Evolutionary conservation across 2,329 filamentous ascomycete genomes (phyloP).

Genomic region (Emmonsia crescens): DNA sequence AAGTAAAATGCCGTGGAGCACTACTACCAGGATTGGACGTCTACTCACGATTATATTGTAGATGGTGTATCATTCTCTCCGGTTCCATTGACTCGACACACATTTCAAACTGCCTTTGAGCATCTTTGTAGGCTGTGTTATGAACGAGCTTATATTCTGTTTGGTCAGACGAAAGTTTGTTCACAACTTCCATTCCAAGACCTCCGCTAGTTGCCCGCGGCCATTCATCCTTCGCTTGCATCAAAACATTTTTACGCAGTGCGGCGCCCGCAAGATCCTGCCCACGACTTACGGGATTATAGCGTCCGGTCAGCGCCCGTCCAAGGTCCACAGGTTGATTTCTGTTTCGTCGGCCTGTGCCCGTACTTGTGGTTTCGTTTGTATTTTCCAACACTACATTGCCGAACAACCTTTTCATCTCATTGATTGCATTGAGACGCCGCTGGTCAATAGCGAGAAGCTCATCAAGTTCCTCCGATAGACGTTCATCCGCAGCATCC

Average conservation of each 20-base stretch:
- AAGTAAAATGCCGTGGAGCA: background rate
- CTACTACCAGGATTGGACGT: background rate
- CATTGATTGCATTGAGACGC: constrained; percentile 74
- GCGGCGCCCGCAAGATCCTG: constrained; percentile 60
- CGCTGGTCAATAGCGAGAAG: constrained; percentile 55
- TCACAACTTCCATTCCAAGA: constrained; percentile 64
- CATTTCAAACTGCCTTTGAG: constrained; percentile 65
- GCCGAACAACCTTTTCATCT: constrained; percentile 73
- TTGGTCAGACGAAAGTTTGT: constrained; percentile 46
- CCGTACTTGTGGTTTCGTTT: constrained; percentile 41
- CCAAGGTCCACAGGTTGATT: constrained; percentile 41
- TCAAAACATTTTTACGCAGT: constrained; percentile 67
- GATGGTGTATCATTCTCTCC: constrained; percentile 64
- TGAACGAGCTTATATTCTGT: constrained; percentile 71
- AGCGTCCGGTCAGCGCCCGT: constrained; percentile 44
- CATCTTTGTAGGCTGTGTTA: constrained; percentile 58
- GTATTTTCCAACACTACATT: constrained; percentile 49
- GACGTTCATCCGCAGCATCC: background rate
- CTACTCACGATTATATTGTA: constrained; percentile 49
- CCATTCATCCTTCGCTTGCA: constrained; percentile 82
- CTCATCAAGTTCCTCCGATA: constrained; percentile 35
- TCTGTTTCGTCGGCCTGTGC: constrained; percentile 44
- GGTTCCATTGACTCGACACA: constrained; percentile 79
- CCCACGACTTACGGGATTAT: constrained; percentile 44
- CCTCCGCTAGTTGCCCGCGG: constrained; percentile 68